phyloP scores from a whole-genome alignment of 2,329 filamentous ascomycete genomes.

The Penicillium psychrosexuale region DNA sequence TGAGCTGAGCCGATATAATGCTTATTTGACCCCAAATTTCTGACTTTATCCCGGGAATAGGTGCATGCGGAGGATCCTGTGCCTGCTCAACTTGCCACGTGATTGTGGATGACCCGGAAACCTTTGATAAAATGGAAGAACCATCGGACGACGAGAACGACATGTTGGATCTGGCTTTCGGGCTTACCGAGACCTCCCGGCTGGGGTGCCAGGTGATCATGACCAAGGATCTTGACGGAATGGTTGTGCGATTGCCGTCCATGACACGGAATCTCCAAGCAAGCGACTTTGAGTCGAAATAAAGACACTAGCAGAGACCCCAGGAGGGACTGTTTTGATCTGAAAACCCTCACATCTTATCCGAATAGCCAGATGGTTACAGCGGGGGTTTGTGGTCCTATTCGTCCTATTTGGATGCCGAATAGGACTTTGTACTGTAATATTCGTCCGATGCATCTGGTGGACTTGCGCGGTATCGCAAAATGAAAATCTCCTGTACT shows the following conservation, averaged over 20 bases:
- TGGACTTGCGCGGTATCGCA: slow-evolving; percentile 19
- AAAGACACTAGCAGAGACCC: slow-evolving; percentile 21
- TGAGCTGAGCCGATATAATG: slow-evolving; percentile 29
- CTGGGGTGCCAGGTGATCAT: slow-evolving; percentile 90
- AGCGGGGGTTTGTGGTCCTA: slow-evolving; percentile 8
- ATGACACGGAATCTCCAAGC: slow-evolving; percentile 97
- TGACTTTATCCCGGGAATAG: slow-evolving; percentile 33
- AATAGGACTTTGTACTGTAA: slow-evolving; percentile 28
- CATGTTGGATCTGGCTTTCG: slow-evolving; percentile 88
- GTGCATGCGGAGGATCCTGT: slow-evolving; percentile 90
- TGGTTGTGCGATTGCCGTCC: slow-evolving; percentile 78
- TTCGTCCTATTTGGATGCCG: not conserved
- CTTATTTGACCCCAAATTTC: not conserved
- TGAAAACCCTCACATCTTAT: not conserved
- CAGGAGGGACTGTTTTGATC: slow-evolving; percentile 1
- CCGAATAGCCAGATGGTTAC: not conserved
- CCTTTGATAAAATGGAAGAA: slow-evolving; percentile 75
- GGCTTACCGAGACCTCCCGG: slow-evolving; percentile 77
- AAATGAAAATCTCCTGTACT: slow-evolving; percentile 30
- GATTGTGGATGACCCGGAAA: slow-evolving; percentile 69
- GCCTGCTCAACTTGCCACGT: slow-evolving; percentile 93
- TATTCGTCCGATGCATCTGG: slow-evolving; percentile 25
- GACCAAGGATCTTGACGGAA: slow-evolving; percentile 82
- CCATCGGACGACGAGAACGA: slow-evolving; percentile 80
- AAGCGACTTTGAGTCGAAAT: slow-evolving; percentile 70